Conservation (phyloP, 2,329 filamentous ascomycete species). For the Phialophora tarda region DNA sequence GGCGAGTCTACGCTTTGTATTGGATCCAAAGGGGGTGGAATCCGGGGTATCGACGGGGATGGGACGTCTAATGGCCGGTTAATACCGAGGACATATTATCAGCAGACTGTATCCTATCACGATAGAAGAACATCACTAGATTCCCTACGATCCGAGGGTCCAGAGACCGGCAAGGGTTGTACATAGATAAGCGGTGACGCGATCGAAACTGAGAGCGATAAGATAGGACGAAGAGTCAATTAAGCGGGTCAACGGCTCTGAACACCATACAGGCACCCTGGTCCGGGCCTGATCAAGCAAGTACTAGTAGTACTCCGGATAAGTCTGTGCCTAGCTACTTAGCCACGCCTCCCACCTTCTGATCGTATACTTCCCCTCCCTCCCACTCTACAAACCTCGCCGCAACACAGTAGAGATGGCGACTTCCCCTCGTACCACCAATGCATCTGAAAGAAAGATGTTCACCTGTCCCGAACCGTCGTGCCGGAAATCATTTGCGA, state of each 20-base stretch:
- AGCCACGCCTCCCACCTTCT: background rate
- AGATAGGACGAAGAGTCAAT: background rate
- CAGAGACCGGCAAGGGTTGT: background rate
- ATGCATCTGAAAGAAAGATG: conserved; percentile 38
- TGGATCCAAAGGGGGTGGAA: background rate
- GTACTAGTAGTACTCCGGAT: too few species aligned
- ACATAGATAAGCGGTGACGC: background rate
- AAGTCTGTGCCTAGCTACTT: too few species aligned
- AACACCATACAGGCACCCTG: background rate
- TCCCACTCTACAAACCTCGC: background rate
- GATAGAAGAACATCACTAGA: background rate
- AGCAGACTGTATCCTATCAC: background rate
- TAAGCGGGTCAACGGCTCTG: background rate
- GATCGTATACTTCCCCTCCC: background rate
- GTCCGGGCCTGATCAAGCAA: background rate
- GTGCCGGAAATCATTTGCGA: background rate
- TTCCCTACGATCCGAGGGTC: background rate
- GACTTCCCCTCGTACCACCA: background rate
- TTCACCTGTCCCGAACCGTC: background rate
- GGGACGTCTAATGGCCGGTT: background rate
- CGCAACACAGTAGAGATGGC: background rate
- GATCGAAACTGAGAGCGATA: background rate
- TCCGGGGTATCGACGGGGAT: background rate
- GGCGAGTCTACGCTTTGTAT: background rate
- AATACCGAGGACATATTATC: background rate